These are phyloP conservation scores for Aspergillus jensenii DNA, from an alignment of 2,329 filamentous ascomycete genomes.

Conservation along the genomic window DNA sequence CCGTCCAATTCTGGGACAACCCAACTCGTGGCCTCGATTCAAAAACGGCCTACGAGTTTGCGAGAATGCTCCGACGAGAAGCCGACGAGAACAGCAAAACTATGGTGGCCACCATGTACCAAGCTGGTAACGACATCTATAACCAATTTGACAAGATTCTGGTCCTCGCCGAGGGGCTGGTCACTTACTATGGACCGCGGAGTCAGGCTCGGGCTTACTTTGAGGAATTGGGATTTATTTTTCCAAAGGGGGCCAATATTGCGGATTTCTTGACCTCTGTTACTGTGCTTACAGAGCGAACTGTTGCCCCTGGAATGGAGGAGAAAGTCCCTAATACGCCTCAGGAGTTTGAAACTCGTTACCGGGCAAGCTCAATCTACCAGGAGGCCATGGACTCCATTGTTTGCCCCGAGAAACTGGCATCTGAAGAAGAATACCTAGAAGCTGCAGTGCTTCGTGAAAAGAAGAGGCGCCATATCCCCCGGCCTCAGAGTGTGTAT, in stretches of 20 bases:
- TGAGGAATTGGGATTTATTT: constrained; percentile 63
- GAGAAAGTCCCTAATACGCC: constrained; percentile 34
- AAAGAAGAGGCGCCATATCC: constrained; percentile 32
- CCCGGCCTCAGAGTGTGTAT: constrained; percentile 31
- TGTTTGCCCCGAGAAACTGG: constrained; percentile 28
- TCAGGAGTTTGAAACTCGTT: constrained; percentile 48
- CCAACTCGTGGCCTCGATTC: constrained; percentile 65
- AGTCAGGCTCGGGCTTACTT: constrained; percentile 61
- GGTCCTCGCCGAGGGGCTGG: constrained; percentile 62
- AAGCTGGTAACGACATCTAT: constrained; percentile 68
- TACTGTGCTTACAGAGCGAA: constrained; percentile 54
- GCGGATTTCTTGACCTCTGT: constrained; percentile 67
- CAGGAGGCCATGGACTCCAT: constrained; percentile 52
- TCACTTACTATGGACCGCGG: constrained; percentile 64
- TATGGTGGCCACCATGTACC: constrained; percentile 65
- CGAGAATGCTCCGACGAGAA: constrained; percentile 58
- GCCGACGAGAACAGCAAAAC: constrained; percentile 60
- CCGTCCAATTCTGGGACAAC: constrained; percentile 67
- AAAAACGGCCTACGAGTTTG: constrained; percentile 61
- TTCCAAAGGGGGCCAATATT: constrained; percentile 60
- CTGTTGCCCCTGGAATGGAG: constrained; percentile 35
- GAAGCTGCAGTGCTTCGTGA: constrained; percentile 29
- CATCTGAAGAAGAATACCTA: constrained; percentile 30
- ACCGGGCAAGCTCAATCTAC: constrained; percentile 53
- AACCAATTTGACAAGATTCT: constrained; percentile 68